A percentile compares a stretch with the other conserved stretches of the same genome.
Evolutionary conservation across 768 basidiomycete species (phyloP).

Genomic region (Leucogyrophana mollusca): DNA sequence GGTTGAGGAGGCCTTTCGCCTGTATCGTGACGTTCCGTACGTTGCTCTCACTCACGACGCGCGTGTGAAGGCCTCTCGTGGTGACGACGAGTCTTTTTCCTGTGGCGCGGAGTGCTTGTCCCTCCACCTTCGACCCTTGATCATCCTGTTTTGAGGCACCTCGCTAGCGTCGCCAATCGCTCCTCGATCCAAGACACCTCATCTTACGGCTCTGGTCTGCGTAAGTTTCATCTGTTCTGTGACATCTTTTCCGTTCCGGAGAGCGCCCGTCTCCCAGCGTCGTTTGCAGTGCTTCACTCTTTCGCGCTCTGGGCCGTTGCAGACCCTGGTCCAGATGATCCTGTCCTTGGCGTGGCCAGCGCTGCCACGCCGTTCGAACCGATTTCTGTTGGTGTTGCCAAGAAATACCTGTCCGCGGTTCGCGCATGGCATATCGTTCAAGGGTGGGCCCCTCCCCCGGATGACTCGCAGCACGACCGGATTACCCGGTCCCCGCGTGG

Average conservation of each 20-base stretch:
- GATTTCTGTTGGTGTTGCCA: slow-evolving; percentile 17
- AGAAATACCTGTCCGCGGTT: slow-evolving; percentile 36
- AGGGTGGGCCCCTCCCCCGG: slow-evolving; percentile 33
- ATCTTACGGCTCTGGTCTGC: slow-evolving; percentile 11
- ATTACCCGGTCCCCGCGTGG: slow-evolving; percentile 32
- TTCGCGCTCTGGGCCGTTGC: slow-evolving; percentile 35
- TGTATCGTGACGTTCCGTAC: slow-evolving; percentile 21
- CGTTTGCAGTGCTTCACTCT: slow-evolving; percentile 29
- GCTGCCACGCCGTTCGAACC: slow-evolving; percentile 27
- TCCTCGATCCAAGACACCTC: slow-evolving; percentile 19
- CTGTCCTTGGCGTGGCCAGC: neutral
- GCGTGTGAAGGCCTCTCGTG: slow-evolving; percentile 9
- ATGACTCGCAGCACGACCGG: slow-evolving; percentile 6
- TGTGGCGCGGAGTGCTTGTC: slow-evolving; percentile 34
- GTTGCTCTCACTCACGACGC: slow-evolving; percentile 13
- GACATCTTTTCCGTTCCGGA: slow-evolving; percentile 32
- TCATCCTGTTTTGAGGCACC: slow-evolving; percentile 15
- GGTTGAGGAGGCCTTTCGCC: slow-evolving; percentile 15
- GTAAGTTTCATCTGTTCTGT: slow-evolving; percentile 30
- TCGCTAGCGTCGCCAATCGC: slow-evolving; percentile 16
- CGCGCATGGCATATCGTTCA: slow-evolving; percentile 39
- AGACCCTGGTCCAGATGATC: slow-evolving; percentile 19
- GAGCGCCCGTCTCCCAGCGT: slow-evolving; percentile 20
- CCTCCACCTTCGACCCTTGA: slow-evolving; percentile 21
- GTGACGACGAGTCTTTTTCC: slow-evolving; percentile 5